Percentiles rank a stretch among this genome's conserved stretches.
phyloP scores from a whole-genome alignment of 352 stramenopile genomes.

The Blastocystis sp. region DNA sequence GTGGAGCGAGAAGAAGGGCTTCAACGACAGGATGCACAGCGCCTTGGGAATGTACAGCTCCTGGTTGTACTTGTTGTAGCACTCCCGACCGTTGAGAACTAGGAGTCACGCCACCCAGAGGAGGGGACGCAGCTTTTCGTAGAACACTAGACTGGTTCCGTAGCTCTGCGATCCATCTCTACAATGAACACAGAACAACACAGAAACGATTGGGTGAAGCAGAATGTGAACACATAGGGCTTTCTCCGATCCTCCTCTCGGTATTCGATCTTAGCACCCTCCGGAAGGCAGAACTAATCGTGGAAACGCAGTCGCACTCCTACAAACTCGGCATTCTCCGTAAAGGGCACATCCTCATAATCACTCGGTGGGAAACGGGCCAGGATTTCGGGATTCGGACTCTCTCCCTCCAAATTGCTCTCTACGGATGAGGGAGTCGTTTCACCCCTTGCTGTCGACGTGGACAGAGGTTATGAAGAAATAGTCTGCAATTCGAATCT shows the following conservation, averaged over 20 bases:
- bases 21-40: constrained; percentile 59
- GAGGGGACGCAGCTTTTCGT: constrained; percentile 31
- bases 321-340: constrained; percentile 72
- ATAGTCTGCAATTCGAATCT: constrained; percentile 53
- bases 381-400: constrained; percentile 39
- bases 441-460: constrained; percentile 3
- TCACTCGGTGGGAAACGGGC: constrained; percentile 35
- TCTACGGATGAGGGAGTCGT: neutral
- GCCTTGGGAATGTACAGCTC: constrained; percentile 69
- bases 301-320: neutral
- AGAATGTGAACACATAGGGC: constrained; percentile 68
- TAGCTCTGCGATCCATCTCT: constrained; percentile 63
- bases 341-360: constrained; percentile 70
- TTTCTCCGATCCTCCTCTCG: constrained; percentile 39
- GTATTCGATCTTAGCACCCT: constrained; percentile 53
- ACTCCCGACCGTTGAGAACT: constrained; percentile 62
- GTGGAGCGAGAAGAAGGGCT: constrained; percentile 68
- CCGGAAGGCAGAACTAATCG: constrained; percentile 57
- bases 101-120: neutral
- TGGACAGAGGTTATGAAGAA: constrained; percentile 58
- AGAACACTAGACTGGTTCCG: constrained; percentile 64
- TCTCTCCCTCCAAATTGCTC: constrained; percentile 42
- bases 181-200: neutral
- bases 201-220: constrained; percentile 63
- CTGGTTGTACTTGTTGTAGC: constrained; percentile 71